Conservation (phyloP, 2,329 filamentous ascomycete species). For the Cordyceps tenuipes region DNA sequence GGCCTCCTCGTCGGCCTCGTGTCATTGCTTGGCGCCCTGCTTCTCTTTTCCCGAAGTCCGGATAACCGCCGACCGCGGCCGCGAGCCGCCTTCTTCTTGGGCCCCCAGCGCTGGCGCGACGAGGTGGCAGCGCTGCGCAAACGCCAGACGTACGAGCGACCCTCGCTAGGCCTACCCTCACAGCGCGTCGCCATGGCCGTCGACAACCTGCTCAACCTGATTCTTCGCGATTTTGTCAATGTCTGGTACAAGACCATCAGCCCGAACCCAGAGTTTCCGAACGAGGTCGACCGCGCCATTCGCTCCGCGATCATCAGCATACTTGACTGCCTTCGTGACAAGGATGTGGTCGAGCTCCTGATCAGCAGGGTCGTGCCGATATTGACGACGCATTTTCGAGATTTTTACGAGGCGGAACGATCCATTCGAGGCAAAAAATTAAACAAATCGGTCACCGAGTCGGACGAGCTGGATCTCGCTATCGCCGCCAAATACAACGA, state of each 20-base stretch:
- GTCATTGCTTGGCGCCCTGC: constrained; percentile 18
- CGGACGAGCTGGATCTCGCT: constrained; percentile 88
- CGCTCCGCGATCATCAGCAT: constrained; percentile 64
- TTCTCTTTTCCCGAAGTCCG: constrained; percentile 52
- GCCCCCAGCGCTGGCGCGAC: constrained; percentile 55
- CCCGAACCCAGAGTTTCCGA: constrained; percentile 66
- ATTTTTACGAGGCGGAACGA: constrained; percentile 86
- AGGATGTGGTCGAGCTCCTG: constrained; percentile 77
- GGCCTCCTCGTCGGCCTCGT: constrained; percentile 56
- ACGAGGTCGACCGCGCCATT: constrained; percentile 78
- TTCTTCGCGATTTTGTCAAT: constrained; percentile 75
- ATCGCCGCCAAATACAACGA: constrained; percentile 92
- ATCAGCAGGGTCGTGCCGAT: constrained; percentile 81
- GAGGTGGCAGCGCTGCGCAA: constrained; percentile 60
- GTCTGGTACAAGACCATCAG: constrained; percentile 89
- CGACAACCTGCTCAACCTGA: constrained; percentile 67
- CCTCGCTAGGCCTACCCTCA: constrained; percentile 67
- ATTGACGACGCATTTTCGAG: constrained; percentile 77
- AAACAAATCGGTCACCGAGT: constrained; percentile 85
- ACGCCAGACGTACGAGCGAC: constrained; percentile 57
- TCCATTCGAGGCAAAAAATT: constrained; percentile 79
- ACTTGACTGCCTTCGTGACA: constrained; percentile 60
- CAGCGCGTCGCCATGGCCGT: constrained; percentile 71
- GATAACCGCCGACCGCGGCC: constrained; percentile 32
- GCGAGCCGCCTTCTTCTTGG: constrained; percentile 50